Evolutionary conservation across 75 land plant species (phyloP), one percentile per base, ranked within the genome.

Genomic region (Cunninghamia lanceolata): DNA sequence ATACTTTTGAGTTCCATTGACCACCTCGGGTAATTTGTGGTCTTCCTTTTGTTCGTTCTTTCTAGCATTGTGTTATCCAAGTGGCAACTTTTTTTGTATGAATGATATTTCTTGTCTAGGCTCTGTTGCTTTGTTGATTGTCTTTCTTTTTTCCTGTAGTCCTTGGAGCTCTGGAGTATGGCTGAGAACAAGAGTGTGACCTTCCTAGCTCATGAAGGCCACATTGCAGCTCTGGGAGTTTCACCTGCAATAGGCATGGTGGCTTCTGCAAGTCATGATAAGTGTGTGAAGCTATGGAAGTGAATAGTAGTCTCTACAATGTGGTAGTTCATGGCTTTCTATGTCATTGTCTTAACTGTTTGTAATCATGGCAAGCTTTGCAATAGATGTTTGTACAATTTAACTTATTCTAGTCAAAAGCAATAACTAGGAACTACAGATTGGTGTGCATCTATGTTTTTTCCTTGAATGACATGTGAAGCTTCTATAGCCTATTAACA

Each of bases 111-210:
- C 28, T 59, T 17, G 28, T 25, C 68, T 59, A 25, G 68, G 28
- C 28, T 19, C 25, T 47, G 19, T 54, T 34, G 84, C 28, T 3
- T 19, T 53, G 28, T 17, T 83, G 46, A 47, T 17, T 34, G 84
- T 16, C 1, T 47, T 6, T 11, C 4, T 14, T 16, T 50, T 81
- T 17, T 78, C 28, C 39, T 83, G 86, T 89, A 94, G 95, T 87
- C 93, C 2, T 71, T 94, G 87, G 94, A 94, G 92, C 88, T 94
- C 25, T 94, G 95, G 95, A 85, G 89, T 86, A 91, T 93, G 86
- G 88, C 79, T 14, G 93, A 91, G 75, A 94, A 93, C 35, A 91
- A 87, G 87, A 92, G 80, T 63, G 88, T 93, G 93, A 91, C 94
- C 15, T 76, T 93, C 30, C 38, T 85, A 21, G 96, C 94, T 10